Evolutionary conservation across 1,139 yeast species (phyloP), one percentile per base, ranked within the genome.

Genomic region (Yamadazyma atlantica): DNA sequence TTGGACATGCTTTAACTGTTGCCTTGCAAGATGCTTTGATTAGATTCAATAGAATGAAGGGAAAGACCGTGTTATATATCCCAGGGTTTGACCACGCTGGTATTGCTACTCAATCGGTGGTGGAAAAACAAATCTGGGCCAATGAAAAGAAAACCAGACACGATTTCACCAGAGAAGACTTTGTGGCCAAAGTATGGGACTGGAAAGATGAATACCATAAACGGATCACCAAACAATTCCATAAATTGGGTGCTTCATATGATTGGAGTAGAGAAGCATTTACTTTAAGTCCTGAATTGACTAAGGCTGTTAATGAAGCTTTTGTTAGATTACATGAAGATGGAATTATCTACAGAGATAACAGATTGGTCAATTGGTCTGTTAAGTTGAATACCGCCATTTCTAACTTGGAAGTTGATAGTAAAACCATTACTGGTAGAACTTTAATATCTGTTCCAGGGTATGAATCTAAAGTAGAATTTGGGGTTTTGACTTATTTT

Each of bases 21-120:
- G 75, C 97, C 32, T 85, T 92, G 58, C 99, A 92, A 70, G 99
- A 92, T 64, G 67, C 97, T 27, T 77, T 92, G 59, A 82, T 89
- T 48, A 81, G 99, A 67, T 92, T 79, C 75, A 81, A 94, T 73
- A 85, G 98, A 73, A 92, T 92, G 98, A 84, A 83, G 66, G 98
- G 98, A 39, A 87, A 86, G 66, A 89, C 97, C 36, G 90, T 92
- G 15, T 72, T 92, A 47, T 94, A 85, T 64, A 65, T 92, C 46
- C 98, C 98, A 36, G 99, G 99, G 32, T 92, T 92, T 57, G 98
- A 92, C 65, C 99, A 92, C 60, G 98, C 98, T 21, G 99, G 99
- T 75, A 90, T 92, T 64, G 95, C 97, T 33, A 94, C 98, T 15
- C 99, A 92, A 66, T 87, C 97, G 17, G 98, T 94, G 50, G 98